Evolutionary conservation across 2,329 filamentous ascomycete genomes (phyloP).

Genomic region (Saccharata proteae): DNA sequence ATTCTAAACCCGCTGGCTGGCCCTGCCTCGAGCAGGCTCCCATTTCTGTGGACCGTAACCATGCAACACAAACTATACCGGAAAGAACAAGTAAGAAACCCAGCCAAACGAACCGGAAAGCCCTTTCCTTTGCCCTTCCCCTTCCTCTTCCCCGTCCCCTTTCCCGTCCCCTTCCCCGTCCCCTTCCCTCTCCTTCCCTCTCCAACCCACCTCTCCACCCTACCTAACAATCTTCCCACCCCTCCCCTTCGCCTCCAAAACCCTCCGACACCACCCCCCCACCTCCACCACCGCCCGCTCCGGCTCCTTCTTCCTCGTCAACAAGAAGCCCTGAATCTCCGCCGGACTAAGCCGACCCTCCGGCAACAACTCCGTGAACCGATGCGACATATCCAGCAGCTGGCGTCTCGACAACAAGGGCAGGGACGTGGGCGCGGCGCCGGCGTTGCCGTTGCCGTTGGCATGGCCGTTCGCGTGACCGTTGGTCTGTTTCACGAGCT

Average conservation of each 20-base stretch:
- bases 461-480: neutral
- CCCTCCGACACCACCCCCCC: slow-evolving; percentile 28
- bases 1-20: too few species aligned
- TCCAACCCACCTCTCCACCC: neutral
- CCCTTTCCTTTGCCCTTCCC: too few species aligned
- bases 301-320: slow-evolving; percentile 39
- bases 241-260: slow-evolving; percentile 21
- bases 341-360: slow-evolving; percentile 38
- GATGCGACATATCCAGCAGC: slow-evolving; percentile 28
- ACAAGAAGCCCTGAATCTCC: slow-evolving; percentile 41
- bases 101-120: too few species aligned
- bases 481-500: neutral
- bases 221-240: slow-evolving; percentile 13
- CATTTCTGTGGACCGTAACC: too few species aligned
- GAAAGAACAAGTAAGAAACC: too few species aligned
- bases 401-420: neutral
- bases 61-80: too few species aligned
- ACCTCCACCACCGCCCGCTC: slow-evolving; percentile 31
- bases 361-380: slow-evolving; percentile 35
- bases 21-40: too few species aligned
- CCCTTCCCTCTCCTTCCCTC: neutral
- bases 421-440: neutral
- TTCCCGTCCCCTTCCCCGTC: too few species aligned
- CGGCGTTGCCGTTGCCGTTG: neutral
- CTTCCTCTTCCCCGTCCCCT: too few species aligned